These are phyloP conservation scores for Chaetomium sp. DNA, from an alignment of 2,329 filamentous ascomycete species.

Conservation along the genomic window DNA sequence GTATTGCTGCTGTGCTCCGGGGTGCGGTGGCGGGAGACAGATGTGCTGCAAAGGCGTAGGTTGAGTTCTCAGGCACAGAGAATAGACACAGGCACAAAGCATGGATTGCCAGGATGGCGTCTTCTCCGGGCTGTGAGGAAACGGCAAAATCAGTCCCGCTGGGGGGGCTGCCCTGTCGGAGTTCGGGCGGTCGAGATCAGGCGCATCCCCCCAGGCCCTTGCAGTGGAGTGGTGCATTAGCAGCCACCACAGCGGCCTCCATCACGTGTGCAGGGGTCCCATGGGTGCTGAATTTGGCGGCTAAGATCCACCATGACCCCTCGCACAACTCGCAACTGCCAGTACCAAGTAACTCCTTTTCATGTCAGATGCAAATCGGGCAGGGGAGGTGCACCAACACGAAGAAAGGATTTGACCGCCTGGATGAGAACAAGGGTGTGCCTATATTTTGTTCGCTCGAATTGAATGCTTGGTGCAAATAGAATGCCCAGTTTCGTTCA, in stretches of 20 bases:
- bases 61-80: background rate
- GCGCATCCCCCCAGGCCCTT: constrained; percentile 20
- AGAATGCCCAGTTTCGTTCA: background rate
- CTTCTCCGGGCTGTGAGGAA: constrained; percentile 21
- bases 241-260: constrained; percentile 21
- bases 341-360: background rate
- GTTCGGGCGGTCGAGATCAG: constrained; percentile 31
- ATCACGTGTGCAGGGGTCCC: constrained; percentile 32
- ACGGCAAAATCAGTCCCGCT: constrained; percentile 26
- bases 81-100: constrained; percentile 10
- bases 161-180: constrained; percentile 25
- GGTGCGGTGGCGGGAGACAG: constrained; percentile 2
- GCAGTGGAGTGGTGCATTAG: constrained; percentile 27
- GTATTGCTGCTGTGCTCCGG: constrained; percentile 12
- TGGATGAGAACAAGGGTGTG: background rate
- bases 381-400: constrained; percentile 16
- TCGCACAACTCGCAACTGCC: background rate
- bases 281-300: constrained; percentile 24
- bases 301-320: constrained; percentile 1
- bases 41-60: constrained; percentile 16
- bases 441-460: background rate
- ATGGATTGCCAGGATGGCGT: constrained; percentile 29
- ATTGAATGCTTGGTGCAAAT: no score
- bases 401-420: constrained; percentile 8
- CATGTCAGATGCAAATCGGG: background rate